Evolutionary conservation across 2,329 filamentous ascomycete genomes (phyloP).

Genomic region (Neoscytalidium dimidiatum): DNA sequence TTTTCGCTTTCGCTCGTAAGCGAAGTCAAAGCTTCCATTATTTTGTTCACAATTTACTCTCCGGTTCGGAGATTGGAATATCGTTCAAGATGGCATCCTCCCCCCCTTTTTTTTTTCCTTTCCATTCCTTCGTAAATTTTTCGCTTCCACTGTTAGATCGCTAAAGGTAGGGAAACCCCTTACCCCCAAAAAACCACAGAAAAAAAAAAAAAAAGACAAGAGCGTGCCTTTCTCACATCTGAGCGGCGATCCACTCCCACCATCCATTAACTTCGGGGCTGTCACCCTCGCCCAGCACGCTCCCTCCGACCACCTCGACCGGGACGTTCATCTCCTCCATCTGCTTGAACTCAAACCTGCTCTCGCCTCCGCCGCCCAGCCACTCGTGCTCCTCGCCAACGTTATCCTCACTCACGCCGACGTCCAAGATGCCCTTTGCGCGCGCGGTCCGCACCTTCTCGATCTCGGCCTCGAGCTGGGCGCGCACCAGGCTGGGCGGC

Average conservation of each 20-base stretch:
- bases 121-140: not conserved
- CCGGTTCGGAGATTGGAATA: slow-evolving; percentile 16
- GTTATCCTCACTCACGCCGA: slow-evolving; percentile 67
- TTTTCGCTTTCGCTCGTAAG: not conserved
- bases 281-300: slow-evolving; percentile 61
- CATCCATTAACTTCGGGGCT: slow-evolving; percentile 76
- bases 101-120: slow-evolving; percentile 5
- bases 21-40: not conserved
- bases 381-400: slow-evolving; percentile 62
- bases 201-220: not conserved
- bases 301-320: slow-evolving; percentile 77
- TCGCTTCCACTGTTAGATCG: too few relatives aligned
- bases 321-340: slow-evolving; percentile 82
- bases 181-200: not conserved
- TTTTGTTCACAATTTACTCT: slow-evolving; percentile 1
- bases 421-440: slow-evolving; percentile 78
- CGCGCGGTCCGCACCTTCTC: slow-evolving; percentile 73
- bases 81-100: slow-evolving; percentile 8
- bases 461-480: slow-evolving; percentile 77
- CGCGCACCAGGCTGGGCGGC: slow-evolving; percentile 73
- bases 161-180: too few relatives aligned
- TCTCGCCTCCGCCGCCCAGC: slow-evolving; percentile 78
- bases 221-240: slow-evolving; percentile 53
- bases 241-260: slow-evolving; percentile 87
- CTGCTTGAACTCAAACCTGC: slow-evolving; percentile 76